Evolutionary conservation across 495 filamentous ascomycete species (phyloP).

Genomic region (Melanomma pulvis-pyrius): DNA sequence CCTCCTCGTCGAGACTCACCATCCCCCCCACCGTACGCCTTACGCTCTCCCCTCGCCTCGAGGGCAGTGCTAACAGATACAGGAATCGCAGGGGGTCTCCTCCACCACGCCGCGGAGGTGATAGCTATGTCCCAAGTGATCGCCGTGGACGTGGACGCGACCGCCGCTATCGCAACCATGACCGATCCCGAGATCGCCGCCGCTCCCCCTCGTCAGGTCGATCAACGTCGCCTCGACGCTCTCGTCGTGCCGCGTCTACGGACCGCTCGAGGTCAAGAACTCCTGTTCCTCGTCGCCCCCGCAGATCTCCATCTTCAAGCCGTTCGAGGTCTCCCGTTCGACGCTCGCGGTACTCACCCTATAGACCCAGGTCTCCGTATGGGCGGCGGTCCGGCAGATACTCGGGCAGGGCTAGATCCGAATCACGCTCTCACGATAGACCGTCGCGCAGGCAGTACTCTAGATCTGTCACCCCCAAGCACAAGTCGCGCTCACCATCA

Average conservation of each 20-base stretch:
- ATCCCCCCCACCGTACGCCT: not conserved
- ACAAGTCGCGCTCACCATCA: constrained; percentile 64
- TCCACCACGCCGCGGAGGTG: not conserved
- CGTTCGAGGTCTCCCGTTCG: constrained; percentile 12
- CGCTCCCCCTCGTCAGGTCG: not conserved
- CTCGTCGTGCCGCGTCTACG: constrained; percentile 2
- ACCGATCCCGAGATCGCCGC: not conserved
- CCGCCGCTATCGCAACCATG: not conserved
- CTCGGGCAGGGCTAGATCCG: constrained; percentile 27
- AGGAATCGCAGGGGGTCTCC: not conserved
- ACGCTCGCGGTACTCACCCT: constrained; percentile 2
- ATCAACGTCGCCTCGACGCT: not conserved
- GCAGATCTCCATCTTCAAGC: constrained; percentile 7
- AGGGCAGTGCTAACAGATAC: not conserved
- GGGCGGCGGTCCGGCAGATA: constrained; percentile 4
- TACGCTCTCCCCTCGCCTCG: not conserved
- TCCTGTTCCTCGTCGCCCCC: constrained; percentile 15
- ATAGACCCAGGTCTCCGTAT: constrained; percentile 3
- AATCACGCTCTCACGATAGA: constrained; percentile 38
- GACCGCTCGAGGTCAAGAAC: not conserved
- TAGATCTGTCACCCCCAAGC: constrained; percentile 37
- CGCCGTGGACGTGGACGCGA: not conserved
- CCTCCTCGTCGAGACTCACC: constrained; percentile 22
- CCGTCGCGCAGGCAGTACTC: constrained; percentile 3
- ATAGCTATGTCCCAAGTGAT: not conserved